Percentiles rank a stretch among this genome's conserved stretches.
Conservation (phyloP, 2,329 filamentous ascomycete genomes). For the Pezicula rhizophila region DNA sequence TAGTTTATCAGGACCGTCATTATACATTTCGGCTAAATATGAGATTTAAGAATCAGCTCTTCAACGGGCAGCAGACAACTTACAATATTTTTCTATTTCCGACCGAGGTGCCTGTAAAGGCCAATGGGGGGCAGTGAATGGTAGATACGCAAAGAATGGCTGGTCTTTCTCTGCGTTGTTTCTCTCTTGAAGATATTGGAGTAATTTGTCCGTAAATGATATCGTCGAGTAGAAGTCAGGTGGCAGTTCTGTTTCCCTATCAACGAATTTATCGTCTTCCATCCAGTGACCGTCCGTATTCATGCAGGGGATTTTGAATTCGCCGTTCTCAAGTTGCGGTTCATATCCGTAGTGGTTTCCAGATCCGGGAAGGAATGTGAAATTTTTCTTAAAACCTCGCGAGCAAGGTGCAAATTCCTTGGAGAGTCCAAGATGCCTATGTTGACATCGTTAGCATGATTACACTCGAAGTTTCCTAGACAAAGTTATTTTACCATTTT, state of each 20-base stretch:
- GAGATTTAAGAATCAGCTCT: no score
- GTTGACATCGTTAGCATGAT: no score
- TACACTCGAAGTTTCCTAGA: no score
- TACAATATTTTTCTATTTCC: no score
- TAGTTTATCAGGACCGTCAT: no score
- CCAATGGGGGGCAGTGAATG: slow-evolving; percentile 48
- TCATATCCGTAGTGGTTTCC: slow-evolving; percentile 34
- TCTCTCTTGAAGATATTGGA: background rate
- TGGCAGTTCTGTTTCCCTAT: slow-evolving; percentile 14
- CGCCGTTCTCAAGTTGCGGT: slow-evolving; percentile 16
- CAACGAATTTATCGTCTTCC: slow-evolving; percentile 35
- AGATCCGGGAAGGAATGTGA: slow-evolving; percentile 46
- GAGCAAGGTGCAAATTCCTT: slow-evolving; percentile 42
- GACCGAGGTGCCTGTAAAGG: slow-evolving; percentile 47
- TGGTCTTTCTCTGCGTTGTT: slow-evolving; percentile 17
- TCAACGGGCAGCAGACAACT: no score
- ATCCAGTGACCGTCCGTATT: slow-evolving; percentile 37
- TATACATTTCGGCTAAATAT: no score
- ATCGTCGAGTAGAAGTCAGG: slow-evolving; percentile 3
- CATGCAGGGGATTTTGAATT: slow-evolving; percentile 29
- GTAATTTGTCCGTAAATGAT: slow-evolving; percentile 1
- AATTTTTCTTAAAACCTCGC: slow-evolving; percentile 45
- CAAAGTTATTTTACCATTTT: no score
- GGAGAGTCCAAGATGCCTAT: slow-evolving; percentile 45
- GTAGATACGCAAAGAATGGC: slow-evolving; percentile 43